Conservation (phyloP, 139 green algal species). For the Chlamydomonas eustigma region DNA sequence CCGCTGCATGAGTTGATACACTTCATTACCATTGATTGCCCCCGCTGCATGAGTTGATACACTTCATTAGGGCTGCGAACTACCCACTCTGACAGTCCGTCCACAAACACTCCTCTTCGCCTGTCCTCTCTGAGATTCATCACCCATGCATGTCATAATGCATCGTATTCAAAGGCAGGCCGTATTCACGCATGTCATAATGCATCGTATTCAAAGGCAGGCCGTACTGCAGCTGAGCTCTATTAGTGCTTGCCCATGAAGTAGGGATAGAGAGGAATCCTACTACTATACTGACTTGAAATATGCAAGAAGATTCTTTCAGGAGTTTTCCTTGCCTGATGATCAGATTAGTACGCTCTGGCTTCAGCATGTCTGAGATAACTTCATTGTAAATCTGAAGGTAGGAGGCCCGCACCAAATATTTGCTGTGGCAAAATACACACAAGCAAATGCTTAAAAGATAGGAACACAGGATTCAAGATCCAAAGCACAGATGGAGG, state of each 20-base stretch:
- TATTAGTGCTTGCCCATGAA: too few species aligned
- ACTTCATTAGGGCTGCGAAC: conserved; percentile 79
- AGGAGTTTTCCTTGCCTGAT: conserved; percentile 46
- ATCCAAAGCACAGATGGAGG: too few species aligned
- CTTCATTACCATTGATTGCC: conserved; percentile 58
- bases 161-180: too few species aligned
- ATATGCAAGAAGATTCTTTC: neutral
- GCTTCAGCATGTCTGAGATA: conserved; percentile 91
- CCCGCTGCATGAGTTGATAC: conserved; percentile 81
- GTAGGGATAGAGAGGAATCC: too few species aligned
- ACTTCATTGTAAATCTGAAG: conserved; percentile 99
- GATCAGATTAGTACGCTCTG: conserved; percentile 74
- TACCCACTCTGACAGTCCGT: conserved; percentile 92
- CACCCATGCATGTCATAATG: too few species aligned
- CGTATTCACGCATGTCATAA: too few species aligned
- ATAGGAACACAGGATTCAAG: too few species aligned
- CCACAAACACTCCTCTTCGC: conserved; percentile 82
- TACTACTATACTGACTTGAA: too few species aligned
- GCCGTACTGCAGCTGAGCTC: too few species aligned
- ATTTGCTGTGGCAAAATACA: conserved; percentile 86
- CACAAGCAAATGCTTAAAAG: too few species aligned
- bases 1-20: conserved; percentile 83
- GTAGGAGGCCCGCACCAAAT: conserved; percentile 90
- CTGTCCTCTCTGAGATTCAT: conserved; percentile 86
- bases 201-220: too few species aligned